Conservation (phyloP, 192 early-diverging fungal species). For the Coemansia sp. region DNA sequence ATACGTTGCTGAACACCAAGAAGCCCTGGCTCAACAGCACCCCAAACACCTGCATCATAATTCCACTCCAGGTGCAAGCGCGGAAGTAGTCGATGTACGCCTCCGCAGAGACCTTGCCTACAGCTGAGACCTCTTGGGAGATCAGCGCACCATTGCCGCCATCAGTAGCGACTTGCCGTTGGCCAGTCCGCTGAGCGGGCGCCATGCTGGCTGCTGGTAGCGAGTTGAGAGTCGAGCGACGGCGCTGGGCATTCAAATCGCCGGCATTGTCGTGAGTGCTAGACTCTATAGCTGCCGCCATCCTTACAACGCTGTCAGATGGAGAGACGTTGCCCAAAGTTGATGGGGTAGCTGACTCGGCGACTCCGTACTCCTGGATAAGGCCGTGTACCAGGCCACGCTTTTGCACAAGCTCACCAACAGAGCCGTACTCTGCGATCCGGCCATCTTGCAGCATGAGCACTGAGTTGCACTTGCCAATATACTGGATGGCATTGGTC, state of each 20-base stretch:
- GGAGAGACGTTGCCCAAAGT: no score
- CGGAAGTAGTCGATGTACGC: conserved; percentile 81
- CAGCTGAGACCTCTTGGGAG: conserved; percentile 70
- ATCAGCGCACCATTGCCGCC: conserved; percentile 53
- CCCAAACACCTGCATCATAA: conserved; percentile 63
- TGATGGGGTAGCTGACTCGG: no score
- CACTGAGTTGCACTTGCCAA: conserved; percentile 64
- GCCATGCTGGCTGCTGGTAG: conserved; percentile 56
- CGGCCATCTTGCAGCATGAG: conserved; percentile 72
- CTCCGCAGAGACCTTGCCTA: conserved; percentile 67
- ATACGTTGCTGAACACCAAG: conserved; percentile 59
- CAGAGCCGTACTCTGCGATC: conserved; percentile 68
- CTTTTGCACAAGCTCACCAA: conserved; percentile 61
- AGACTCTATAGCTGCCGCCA: no score
- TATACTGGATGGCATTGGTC: conserved; percentile 76
- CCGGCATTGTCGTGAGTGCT: background rate
- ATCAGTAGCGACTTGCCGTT: conserved; percentile 1
- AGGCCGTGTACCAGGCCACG: conserved; percentile 55
- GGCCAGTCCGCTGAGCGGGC: conserved; percentile 28
- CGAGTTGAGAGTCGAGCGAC: conserved; percentile 38
- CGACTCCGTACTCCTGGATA: conserved; percentile 18
- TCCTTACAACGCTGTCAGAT: no score
- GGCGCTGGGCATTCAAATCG: background rate
- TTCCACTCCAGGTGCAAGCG: conserved; percentile 61
- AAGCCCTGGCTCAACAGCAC: conserved; percentile 55